Conservation (phyloP, 2,329 filamentous ascomycete genomes). For the Chaetomiaceae sp. region DNA sequence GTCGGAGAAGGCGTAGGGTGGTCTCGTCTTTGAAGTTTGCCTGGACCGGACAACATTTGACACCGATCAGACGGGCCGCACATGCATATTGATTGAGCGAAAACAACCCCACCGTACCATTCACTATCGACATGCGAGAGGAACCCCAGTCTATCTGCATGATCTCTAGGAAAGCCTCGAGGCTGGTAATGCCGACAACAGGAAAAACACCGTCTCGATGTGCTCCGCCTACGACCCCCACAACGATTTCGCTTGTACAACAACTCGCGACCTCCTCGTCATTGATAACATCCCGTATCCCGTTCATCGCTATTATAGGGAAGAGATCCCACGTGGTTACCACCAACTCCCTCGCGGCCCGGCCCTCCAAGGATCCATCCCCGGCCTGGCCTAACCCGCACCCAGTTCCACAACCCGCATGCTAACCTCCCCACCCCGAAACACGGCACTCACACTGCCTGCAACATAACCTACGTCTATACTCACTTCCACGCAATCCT, state of each 20-base stretch:
- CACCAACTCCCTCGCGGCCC: too few species aligned
- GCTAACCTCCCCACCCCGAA: not conserved
- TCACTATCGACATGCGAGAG: not conserved
- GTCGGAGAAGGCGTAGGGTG: too few species aligned
- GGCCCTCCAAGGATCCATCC: too few species aligned
- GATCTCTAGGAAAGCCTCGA: too few species aligned
- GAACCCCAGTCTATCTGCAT: too few species aligned
- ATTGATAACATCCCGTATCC: not conserved
- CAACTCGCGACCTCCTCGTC: not conserved
- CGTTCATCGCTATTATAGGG: not conserved
- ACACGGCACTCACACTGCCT: not conserved
- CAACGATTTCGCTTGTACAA: not conserved
- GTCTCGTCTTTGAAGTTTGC: too few species aligned
- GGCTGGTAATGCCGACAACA: not conserved
- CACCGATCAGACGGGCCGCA: too few species aligned
- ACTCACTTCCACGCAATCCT: not conserved
- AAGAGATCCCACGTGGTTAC: not conserved
- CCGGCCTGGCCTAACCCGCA: too few species aligned
- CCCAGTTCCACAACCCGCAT: too few species aligned
- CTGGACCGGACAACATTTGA: too few species aligned
- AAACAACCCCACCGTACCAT: too few species aligned
- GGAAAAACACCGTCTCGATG: not conserved
- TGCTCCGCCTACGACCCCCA: not conserved
- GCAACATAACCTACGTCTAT: not conserved
- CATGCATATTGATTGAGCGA: too few species aligned